Evolutionary conservation across 768 basidiomycete species (phyloP), one percentile per base, ranked within the genome.

Genomic region (Suillus subaureus): DNA sequence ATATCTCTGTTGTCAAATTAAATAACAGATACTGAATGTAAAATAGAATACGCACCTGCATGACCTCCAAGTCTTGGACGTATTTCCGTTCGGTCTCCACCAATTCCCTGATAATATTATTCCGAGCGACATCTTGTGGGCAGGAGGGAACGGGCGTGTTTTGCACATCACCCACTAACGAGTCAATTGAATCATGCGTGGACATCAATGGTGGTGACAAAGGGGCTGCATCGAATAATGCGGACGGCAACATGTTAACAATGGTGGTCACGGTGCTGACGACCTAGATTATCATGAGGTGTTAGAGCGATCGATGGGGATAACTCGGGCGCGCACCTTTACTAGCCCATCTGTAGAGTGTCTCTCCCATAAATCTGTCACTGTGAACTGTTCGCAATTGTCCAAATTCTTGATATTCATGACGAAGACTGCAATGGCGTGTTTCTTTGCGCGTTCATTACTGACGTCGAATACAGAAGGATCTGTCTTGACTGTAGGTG

Each of bases 71-170:
- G 79, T 99, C 97, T 77, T 94, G 91, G 6, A 99, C 97, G 76
- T 94, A 99, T 79, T 95, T 95, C 70, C 94, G 89, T 77, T 99
- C 97, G 0, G 95, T 98, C 77, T 94, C 92, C 57, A 99, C 87
- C 70, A 98, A 88, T 79, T 99, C 97, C 72, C 86, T 85, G 66
- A 96, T 85, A 67, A 92, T 91, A 69, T 91, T 91, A 75, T 87
- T 88, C 62, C 92, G 83, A 26, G 89, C 88, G 2, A 84, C 81
- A 67, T 92, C 89, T 64, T 86, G 85, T 23, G 87, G 86, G 71
- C 82, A 86, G 21, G 83, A 79, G 26, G 86, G 74, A 35, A 84
- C 74, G 39, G 80, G 68, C 35, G 77, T 55, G 37, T 75, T 72
- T 11, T 82, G 73, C 6, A 79, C 74, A 63, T 86, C 86, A n/a